Evolutionary conservation across 1,284 basidiomycete genomes (phyloP).

Genomic region (Trichosporon ovoides): DNA sequence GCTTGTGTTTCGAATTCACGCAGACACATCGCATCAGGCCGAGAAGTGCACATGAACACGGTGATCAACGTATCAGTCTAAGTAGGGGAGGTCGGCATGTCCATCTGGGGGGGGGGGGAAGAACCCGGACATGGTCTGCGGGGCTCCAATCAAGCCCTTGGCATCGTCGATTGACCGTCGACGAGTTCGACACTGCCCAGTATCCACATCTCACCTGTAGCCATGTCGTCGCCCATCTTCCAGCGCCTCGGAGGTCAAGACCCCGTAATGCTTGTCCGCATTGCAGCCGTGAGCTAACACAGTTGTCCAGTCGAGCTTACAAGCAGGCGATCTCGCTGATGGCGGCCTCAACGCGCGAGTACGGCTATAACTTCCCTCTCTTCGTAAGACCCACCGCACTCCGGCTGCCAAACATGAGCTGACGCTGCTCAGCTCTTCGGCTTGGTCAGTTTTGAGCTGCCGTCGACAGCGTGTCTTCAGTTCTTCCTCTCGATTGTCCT

Average conservation of each 20-base stretch:
- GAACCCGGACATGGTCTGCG: too few species aligned
- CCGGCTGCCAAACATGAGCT: not conserved
- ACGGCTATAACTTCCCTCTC: slow-evolving; percentile 39
- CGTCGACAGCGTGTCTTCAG: slow-evolving; percentile 26
- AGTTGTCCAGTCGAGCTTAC: not conserved
- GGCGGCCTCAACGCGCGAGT: slow-evolving; percentile 18
- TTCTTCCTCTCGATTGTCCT: slow-evolving; percentile 35
- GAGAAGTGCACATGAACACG: too few species aligned
- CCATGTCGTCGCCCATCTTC: slow-evolving; percentile 12
- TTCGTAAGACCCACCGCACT: slow-evolving; percentile 27
- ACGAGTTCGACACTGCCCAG: not conserved
- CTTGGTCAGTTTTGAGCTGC: slow-evolving; percentile 34
- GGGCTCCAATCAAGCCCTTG: too few species aligned
- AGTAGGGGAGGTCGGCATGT: too few species aligned
- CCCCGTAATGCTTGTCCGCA: slow-evolving; percentile 28
- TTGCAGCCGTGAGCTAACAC: slow-evolving; percentile 22
- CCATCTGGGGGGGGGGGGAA: too few species aligned
- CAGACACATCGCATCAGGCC: too few species aligned
- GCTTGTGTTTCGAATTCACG: too few species aligned
- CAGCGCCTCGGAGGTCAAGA: slow-evolving; percentile 35
- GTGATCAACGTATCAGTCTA: too few species aligned
- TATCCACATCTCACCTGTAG: not conserved
- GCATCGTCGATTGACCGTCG: not conserved
- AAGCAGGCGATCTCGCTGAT: slow-evolving; percentile 27
- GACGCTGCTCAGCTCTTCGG: slow-evolving; percentile 34